Percentiles rank a stretch among this genome's conserved stretches.
Conservation (phyloP, 2,329 filamentous ascomycete species). For the Aspergillus ochraceus region DNA sequence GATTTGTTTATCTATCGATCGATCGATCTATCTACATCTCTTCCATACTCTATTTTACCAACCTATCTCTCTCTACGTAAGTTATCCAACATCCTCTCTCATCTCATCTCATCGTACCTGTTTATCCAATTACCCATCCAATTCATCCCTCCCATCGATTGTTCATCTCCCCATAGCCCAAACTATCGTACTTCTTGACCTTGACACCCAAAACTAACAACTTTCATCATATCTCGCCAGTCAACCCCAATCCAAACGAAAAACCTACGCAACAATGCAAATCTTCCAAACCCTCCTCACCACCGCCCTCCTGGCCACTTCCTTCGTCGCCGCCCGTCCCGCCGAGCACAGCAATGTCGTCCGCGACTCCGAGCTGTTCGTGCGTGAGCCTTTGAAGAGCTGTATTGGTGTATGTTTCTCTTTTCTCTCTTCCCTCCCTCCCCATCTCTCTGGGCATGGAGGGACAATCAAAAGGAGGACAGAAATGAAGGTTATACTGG, state of each 20-base stretch:
- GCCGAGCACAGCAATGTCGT: not conserved
- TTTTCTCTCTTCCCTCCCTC: too few relatives aligned
- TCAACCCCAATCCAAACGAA: too few relatives aligned
- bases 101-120: too few relatives aligned
- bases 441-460: too few relatives aligned
- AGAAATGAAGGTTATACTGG: too few relatives aligned
- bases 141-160: not conserved
- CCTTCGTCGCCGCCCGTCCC: not conserved
- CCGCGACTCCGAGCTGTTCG: not conserved
- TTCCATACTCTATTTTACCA: not conserved
- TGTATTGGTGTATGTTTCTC: not conserved
- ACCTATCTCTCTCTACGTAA: not conserved
- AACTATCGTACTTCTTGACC: too few relatives aligned
- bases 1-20: not conserved
- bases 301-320: not conserved
- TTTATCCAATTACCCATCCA: not conserved
- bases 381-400: not conserved
- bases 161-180: not conserved
- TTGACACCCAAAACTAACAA: too few relatives aligned
- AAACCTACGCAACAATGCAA: not conserved
- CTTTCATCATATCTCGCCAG: too few relatives aligned
- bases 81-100: not conserved
- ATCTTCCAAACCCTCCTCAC: not conserved
- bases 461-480: not conserved
- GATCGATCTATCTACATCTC: not conserved